These are phyloP conservation scores for Chlorella sp. DNA, from an alignment of 139 green algal species.

Conservation along the genomic window DNA sequence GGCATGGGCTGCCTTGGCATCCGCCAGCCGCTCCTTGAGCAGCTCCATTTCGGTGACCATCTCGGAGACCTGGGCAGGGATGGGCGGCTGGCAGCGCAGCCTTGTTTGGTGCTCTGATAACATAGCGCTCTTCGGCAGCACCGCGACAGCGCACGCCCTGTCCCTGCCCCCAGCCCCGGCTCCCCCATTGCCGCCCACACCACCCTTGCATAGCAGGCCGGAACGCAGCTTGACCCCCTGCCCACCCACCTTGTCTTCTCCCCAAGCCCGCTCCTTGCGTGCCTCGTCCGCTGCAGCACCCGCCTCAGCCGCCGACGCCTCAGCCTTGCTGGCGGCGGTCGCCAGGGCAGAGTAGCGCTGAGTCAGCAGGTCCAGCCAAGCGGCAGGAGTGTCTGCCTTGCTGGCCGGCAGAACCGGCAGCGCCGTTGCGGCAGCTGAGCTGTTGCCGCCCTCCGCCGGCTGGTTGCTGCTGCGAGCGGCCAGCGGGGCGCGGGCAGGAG, in stretches of 20 bases:
- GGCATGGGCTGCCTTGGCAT: slow-evolving; percentile 31
- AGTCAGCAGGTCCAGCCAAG: slow-evolving; percentile 37
- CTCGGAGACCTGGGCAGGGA: slow-evolving; percentile 15
- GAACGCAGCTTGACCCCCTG: too few relatives aligned
- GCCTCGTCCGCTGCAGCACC: not conserved
- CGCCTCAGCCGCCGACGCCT: not conserved
- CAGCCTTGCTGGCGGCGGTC: not conserved
- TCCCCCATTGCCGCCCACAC: too few relatives aligned
- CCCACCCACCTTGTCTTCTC: slow-evolving; percentile 34
- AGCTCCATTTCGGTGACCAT: slow-evolving; percentile 42
- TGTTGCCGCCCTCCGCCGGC: not conserved
- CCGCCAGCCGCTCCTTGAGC: slow-evolving; percentile 42
- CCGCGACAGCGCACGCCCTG: too few relatives aligned
- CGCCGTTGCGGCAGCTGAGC: not conserved
- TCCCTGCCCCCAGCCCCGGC: too few relatives aligned
- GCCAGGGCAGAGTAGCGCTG: not conserved
- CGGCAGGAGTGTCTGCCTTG: slow-evolving; percentile 14
- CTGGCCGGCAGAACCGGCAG: not conserved
- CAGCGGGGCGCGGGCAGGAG: not conserved
- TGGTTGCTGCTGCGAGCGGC: slow-evolving; percentile 14
- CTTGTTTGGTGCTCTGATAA: too few relatives aligned
- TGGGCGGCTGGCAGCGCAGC: too few relatives aligned
- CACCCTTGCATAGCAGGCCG: too few relatives aligned
- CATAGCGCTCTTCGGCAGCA: too few relatives aligned
- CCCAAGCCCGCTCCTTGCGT: slow-evolving; percentile 25